A percentile compares a stretch with the other conserved stretches of the same genome.
These are phyloP conservation scores for Hyaloscypha variabilis DNA, from an alignment of 495 filamentous ascomycete species.

Conservation along the genomic window DNA sequence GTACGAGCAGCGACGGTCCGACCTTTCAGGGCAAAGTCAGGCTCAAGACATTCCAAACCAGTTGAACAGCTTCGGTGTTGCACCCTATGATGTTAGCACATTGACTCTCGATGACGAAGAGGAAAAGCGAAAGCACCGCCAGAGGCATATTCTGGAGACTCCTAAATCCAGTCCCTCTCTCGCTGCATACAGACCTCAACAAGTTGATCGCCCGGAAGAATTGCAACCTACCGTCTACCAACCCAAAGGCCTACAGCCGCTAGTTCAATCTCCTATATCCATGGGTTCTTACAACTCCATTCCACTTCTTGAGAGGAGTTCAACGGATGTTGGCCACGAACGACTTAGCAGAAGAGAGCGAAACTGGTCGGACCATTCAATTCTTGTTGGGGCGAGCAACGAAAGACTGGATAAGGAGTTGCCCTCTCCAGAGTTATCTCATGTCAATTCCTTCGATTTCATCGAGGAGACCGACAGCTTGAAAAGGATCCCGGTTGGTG, in stretches of 20 bases:
- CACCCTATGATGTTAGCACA: conserved; percentile 20
- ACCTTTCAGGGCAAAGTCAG: conserved; percentile 20
- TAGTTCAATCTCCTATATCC: conserved; percentile 16
- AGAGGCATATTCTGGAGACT: conserved; percentile 43
- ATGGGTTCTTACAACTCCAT: conserved; percentile 70
- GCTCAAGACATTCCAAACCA: neutral
- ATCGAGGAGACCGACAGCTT: conserved; percentile 61
- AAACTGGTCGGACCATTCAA: conserved; percentile 30
- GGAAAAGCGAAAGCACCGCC: conserved; percentile 50
- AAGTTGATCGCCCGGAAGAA: conserved; percentile 12
- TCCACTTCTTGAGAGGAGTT: conserved; percentile 73
- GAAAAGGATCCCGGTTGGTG: conserved; percentile 48
- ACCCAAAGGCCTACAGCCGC: conserved; percentile 20
- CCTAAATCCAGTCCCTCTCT: conserved; percentile 5
- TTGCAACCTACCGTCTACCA: conserved; percentile 30
- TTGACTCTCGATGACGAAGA: conserved; percentile 32
- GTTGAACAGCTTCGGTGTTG: conserved; percentile 28
- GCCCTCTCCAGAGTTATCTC: conserved; percentile 36
- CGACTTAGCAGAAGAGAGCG: neutral
- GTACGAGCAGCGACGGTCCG: conserved; percentile 50
- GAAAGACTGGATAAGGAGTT: conserved; percentile 20
- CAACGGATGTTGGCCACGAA: conserved; percentile 56
- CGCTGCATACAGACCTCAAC: conserved; percentile 23
- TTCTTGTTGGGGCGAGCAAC: conserved; percentile 30
- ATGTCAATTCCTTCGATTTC: conserved; percentile 50